Conservation (phyloP, 208 protist species). For the Strigomonas oncopelti region DNA sequence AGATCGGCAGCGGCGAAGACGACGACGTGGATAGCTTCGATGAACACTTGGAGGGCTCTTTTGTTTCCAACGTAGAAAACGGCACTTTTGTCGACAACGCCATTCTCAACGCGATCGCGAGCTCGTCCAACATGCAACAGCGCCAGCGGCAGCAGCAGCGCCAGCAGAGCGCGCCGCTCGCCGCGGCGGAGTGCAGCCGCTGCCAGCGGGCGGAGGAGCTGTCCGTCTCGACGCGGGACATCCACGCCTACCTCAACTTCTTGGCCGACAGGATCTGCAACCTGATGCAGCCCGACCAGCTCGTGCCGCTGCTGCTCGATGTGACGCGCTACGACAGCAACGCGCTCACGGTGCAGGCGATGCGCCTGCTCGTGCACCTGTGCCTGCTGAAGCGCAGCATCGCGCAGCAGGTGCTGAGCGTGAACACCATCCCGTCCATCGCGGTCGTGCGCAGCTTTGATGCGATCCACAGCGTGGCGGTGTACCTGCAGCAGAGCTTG, state of each 20-base stretch:
- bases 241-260: conserved; percentile 42
- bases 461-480: conserved; percentile 49
- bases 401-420: conserved; percentile 54
- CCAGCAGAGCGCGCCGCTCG: background rate
- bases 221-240: conserved; percentile 2
- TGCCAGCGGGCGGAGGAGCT: background rate
- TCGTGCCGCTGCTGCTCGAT: conserved; percentile 67
- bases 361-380: conserved; percentile 64
- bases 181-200: background rate
- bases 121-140: background rate
- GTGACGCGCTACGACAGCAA: conserved; percentile 50
- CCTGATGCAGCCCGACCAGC: conserved; percentile 31
- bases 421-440: conserved; percentile 61
- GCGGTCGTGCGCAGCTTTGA: conserved; percentile 63
- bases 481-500: conserved; percentile 21
- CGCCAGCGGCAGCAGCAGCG: conserved; percentile 10
- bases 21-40: background rate
- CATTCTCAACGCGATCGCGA: background rate
- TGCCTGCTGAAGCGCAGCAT: conserved; percentile 55
- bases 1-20: conserved; percentile 7
- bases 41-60: background rate
- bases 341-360: conserved; percentile 53
- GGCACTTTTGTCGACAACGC: conserved; percentile 11
- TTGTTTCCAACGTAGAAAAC: conserved; percentile 1
- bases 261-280: conserved; percentile 29